These are phyloP conservation scores for Syncephalastrum racemosum DNA, from an alignment of 371 early-diverging fungal species.

Conservation along the genomic window DNA sequence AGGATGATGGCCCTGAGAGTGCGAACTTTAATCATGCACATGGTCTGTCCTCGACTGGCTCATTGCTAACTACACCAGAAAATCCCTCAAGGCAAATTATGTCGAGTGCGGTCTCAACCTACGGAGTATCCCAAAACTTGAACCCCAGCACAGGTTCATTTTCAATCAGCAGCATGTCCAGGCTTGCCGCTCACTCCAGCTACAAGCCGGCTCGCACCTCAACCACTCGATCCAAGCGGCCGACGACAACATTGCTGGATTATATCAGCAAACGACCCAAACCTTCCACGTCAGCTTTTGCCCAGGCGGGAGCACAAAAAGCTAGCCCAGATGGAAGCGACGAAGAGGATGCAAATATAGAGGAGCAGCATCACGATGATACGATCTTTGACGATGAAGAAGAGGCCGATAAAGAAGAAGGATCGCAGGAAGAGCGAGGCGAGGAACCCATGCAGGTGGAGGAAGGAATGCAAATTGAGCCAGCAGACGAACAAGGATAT, in stretches of 20 bases:
- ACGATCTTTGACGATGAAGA: background rate
- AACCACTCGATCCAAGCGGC: background rate
- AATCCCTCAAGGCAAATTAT: too few relatives aligned
- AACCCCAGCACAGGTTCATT: too few relatives aligned
- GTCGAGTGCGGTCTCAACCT: too few relatives aligned
- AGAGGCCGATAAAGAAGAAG: background rate
- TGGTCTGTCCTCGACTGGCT: too few relatives aligned
- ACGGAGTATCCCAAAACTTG: too few relatives aligned
- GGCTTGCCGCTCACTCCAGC: too few relatives aligned
- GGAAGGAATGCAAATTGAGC: background rate
- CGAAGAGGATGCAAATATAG: slow-evolving; percentile 11
- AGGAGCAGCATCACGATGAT: slow-evolving; percentile 7
- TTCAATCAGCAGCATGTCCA: too few relatives aligned
- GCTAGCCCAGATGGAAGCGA: slow-evolving; percentile 12
- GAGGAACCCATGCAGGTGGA: background rate
- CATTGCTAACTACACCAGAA: too few relatives aligned
- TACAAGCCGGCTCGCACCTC: too few relatives aligned
- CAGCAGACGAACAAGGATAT: too few relatives aligned
- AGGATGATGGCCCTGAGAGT: background rate
- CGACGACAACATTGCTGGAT: background rate
- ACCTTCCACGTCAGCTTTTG: background rate
- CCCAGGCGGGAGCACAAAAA: background rate
- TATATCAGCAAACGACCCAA: background rate
- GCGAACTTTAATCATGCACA: too few relatives aligned
- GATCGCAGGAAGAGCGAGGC: background rate